These are phyloP conservation scores for Chlorella sp. DNA, from an alignment of 139 green algal species.

Conservation along the genomic window DNA sequence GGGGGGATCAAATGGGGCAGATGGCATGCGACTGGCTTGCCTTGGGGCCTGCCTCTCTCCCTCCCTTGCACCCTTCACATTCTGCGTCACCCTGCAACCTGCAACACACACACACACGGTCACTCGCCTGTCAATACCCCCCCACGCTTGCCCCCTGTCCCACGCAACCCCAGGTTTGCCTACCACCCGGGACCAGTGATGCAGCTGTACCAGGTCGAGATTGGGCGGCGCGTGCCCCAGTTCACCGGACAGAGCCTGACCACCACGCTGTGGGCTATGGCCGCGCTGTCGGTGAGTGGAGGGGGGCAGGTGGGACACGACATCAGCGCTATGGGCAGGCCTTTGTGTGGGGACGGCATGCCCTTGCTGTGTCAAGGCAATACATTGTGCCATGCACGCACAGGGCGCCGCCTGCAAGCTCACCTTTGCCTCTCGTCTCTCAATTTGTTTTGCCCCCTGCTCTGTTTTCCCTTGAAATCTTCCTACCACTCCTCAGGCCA, in stretches of 20 bases:
- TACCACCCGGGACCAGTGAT: slow-evolving; percentile 60
- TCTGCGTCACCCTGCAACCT: not conserved
- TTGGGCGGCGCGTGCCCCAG: slow-evolving; percentile 20
- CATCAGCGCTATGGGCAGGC: not conserved
- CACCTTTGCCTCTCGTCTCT: not conserved
- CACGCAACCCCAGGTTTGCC: slow-evolving; percentile 24
- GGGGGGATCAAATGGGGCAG: too few species aligned
- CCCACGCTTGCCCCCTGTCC: not conserved
- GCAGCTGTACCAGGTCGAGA: slow-evolving; percentile 31
- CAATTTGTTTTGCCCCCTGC: not conserved
- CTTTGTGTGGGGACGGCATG: too few species aligned
- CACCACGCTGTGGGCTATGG: slow-evolving; percentile 61
- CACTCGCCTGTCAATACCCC: not conserved
- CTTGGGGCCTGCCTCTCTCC: not conserved
- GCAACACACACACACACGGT: not conserved
- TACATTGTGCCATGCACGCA: not conserved
- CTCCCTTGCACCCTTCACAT: not conserved
- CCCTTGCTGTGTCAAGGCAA: too few species aligned
- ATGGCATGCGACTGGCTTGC: not conserved
- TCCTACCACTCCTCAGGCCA: slow-evolving; percentile 24
- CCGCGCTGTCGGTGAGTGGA: slow-evolving; percentile 40
- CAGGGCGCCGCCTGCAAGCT: not conserved
- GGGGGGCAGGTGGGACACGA: not conserved
- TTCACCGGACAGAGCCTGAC: slow-evolving; percentile 44
- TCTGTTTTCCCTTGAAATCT: not conserved